Evolutionary conservation across 1,139 yeast genomes (phyloP).

Genomic region (Saccharomyces hybrid): DNA sequence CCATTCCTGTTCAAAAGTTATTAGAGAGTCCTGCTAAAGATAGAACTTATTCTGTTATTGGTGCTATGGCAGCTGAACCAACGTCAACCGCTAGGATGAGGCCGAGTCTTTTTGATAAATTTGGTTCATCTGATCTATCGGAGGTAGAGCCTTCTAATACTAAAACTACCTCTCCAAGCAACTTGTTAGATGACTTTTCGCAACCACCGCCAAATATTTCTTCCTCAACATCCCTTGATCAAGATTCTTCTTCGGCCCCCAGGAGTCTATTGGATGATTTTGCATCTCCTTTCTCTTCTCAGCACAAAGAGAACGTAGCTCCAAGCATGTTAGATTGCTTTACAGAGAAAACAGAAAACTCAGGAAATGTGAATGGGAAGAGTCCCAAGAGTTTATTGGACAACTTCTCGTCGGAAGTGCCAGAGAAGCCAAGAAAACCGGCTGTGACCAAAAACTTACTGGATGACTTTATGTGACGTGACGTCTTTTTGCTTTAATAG

Average conservation of each 20-base stretch:
- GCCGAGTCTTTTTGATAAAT: constrained; percentile 28
- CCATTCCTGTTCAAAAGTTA: constrained; percentile 6
- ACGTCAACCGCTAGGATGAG: constrained; percentile 17
- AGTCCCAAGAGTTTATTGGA: neutral
- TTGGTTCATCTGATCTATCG: constrained; percentile 5
- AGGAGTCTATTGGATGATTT: constrained; percentile 9
- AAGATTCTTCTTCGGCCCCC: constrained; percentile 4
- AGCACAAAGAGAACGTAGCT: neutral
- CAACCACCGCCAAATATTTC: neutral
- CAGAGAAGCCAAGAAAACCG: neutral
- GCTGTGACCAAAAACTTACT: constrained; percentile 6
- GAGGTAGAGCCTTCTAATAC: neutral
- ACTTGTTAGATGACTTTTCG: constrained; percentile 8
- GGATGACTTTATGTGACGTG: constrained; percentile 6
- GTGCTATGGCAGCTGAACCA: constrained; percentile 15
- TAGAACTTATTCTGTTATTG: constrained; percentile 9
- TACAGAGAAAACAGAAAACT: neutral
- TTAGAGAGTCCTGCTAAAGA: constrained; percentile 4
- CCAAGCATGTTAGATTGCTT: neutral
- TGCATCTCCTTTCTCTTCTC: neutral
- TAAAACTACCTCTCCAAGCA: neutral
- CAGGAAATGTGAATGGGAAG: neutral
- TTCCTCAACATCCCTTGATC: neutral
- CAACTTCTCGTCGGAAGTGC: neutral
- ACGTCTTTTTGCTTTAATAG: neutral